Evolutionary conservation across 306 rosid species (phyloP).

Genomic region (Citrullus amarus): DNA sequence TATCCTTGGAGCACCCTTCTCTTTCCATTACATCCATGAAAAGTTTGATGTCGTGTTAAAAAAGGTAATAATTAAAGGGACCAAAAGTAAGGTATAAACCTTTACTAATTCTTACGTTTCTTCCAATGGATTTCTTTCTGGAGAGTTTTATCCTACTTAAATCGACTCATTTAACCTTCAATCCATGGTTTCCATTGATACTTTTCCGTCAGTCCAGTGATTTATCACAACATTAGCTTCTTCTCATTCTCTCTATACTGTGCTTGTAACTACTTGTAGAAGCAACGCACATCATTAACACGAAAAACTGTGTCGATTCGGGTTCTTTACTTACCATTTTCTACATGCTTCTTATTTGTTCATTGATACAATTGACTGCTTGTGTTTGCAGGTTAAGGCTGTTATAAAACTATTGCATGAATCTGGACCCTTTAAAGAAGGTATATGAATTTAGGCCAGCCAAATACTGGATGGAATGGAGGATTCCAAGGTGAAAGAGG

Average conservation of each 20-base stretch:
- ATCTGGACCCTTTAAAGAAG: conserved; percentile 83
- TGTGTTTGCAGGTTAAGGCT: conserved; percentile 47
- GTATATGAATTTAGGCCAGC: neutral
- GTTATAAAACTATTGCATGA: conserved; percentile 61
- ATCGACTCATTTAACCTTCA: neutral
- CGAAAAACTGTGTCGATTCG: neutral
- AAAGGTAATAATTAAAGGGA: neutral
- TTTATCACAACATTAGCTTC: neutral
- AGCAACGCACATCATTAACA: neutral
- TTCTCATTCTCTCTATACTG: neutral
- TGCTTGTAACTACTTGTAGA: neutral
- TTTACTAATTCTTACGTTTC: neutral
- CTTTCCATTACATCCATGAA: no score
- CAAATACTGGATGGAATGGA: neutral
- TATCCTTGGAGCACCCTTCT: no score
- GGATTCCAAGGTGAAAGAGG: neutral
- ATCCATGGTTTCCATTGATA: neutral
- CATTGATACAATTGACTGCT: neutral
- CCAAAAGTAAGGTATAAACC: neutral
- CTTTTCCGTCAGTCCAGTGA: no score
- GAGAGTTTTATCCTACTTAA: neutral
- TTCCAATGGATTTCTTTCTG: neutral
- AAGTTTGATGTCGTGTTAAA: no score
- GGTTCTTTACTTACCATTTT: neutral
- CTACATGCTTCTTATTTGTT: neutral